Base-by-base conservation (phyloP, 208 protist species). In the Wallacemonas sp. region DNA sequence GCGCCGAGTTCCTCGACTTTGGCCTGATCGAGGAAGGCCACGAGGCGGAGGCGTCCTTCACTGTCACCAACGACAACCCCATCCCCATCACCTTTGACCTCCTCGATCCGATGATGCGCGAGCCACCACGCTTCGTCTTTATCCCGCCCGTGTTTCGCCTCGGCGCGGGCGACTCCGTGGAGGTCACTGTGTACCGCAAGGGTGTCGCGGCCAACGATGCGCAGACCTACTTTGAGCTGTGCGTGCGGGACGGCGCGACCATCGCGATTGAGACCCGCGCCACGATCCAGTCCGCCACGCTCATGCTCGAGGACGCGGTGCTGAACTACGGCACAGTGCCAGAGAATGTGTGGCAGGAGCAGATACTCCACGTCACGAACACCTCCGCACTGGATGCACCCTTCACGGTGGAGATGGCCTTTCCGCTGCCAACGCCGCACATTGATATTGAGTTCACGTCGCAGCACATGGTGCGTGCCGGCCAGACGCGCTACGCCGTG, bases 151-250 rank as follows among this genome's bases (percentile, higher is more conserved):
- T 80, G 41, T 87, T 87, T 65, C 78, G 81, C 24, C 83, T 96
- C 47, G 72, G 70, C n/a, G 71, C 84, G 0, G 83, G 85, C 19
- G 87, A 91, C 68, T 92, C 88, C 4, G 86, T 92, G 1, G 86
- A 94, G 69, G 80, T 96, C 26, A 94, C 90, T n/a, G 90, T 96
- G 47, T 94, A 90, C 67, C 87, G 88, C 65, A 84, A 90, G 41
- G 90, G 76, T 21, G 74, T 92, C 36, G 80, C 83, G n/a, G 61
- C 75, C 14, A 81, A 83, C n/a, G 88, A 92, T 34, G 76, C 82
- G 60, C 84, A 94, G 72, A 89, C 84, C n/a, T 94, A 90, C 70
- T 94, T 96, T 72, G 88, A 94, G 69, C 72, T 94, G n/a, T 76
- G 78, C 5, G 83, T 96, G 23, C 82, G 78, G n/a, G 81, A 80